A percentile compares a stretch with the other conserved stretches of the same genome.
These are phyloP conservation scores for Phymatotrichopsis omnivora DNA, from an alignment of 2,329 filamentous ascomycete species.

Conservation along the genomic window DNA sequence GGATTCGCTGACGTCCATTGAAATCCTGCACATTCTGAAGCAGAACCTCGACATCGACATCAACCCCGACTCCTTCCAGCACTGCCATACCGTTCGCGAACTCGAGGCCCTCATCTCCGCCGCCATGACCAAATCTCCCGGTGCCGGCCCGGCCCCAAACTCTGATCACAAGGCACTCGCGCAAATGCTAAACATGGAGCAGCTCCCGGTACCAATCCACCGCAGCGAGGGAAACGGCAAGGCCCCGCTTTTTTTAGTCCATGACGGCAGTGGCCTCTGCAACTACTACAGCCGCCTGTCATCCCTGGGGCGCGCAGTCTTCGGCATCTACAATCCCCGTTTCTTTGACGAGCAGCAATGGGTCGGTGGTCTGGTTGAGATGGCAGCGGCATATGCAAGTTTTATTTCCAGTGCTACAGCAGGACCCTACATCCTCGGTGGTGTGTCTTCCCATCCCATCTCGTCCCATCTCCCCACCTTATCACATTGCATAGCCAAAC, in stretches of 20 bases:
- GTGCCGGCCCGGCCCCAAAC: neutral
- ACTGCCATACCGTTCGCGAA: constrained; percentile 17
- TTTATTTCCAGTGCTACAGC: constrained; percentile 20
- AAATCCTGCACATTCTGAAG: constrained; percentile 26
- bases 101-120: constrained; percentile 15
- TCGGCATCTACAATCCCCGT: constrained; percentile 28
- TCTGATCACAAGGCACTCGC: constrained; percentile 7
- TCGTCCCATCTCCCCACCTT: constrained; percentile 38
- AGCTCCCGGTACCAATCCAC: constrained; percentile 19
- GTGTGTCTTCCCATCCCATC: constrained; percentile 5
- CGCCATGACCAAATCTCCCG: neutral
- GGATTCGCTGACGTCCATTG: constrained; percentile 32
- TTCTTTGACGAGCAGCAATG: constrained; percentile 25
- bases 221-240: constrained; percentile 1
- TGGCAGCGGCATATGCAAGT: constrained; percentile 27
- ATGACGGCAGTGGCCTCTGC: constrained; percentile 41
- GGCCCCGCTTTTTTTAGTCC: constrained; percentile 40
- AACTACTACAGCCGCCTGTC: constrained; percentile 29
- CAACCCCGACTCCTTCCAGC: constrained; percentile 16
- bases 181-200: constrained; percentile 21
- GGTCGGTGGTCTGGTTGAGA: constrained; percentile 24
- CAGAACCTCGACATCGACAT: constrained; percentile 29
- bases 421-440: constrained; percentile 27
- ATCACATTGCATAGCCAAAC: constrained; percentile 51
- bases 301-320: constrained; percentile 19